These are phyloP conservation scores for Geotrichum fermentans DNA, from an alignment of 1,139 yeast genomes.

Conservation along the genomic window DNA sequence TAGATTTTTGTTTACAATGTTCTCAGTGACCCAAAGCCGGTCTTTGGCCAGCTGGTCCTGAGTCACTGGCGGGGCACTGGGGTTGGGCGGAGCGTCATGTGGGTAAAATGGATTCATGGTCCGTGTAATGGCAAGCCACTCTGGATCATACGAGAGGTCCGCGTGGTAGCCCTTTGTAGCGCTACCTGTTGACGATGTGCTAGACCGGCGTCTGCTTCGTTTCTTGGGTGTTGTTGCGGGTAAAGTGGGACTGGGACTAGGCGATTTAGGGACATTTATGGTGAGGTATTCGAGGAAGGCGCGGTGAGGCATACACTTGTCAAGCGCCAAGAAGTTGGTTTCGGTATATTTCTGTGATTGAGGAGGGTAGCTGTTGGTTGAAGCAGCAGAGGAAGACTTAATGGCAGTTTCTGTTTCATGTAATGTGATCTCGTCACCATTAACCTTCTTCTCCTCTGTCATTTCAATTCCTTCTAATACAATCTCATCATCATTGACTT, in stretches of 20 bases:
- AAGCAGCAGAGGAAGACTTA: not conserved
- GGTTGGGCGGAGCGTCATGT: not conserved
- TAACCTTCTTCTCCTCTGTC: not conserved
- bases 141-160: conserved; percentile 35
- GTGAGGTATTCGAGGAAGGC: conserved; percentile 46
- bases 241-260: not conserved
- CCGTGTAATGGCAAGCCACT: conserved; percentile 40
- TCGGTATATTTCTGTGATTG: conserved; percentile 15
- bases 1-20: conserved; percentile 26
- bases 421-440: conserved; percentile 9
- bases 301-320: conserved; percentile 69
- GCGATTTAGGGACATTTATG: conserved; percentile 26
- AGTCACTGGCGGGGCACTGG: not conserved
- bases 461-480: conserved; percentile 10
- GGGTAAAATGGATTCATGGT: conserved; percentile 29
- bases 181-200: not conserved
- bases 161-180: not conserved
- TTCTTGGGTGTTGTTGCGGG: not conserved
- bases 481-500: conserved; percentile 12
- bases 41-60: conserved; percentile 22
- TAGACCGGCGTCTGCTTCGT: not conserved
- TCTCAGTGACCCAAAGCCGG: conserved; percentile 32
- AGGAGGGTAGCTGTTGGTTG: not conserved
- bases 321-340: conserved; percentile 73
- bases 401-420: conserved; percentile 3